Base-by-base conservation (phyloP, 805 yeast species). In the Myxozyma mucilagina region DNA sequence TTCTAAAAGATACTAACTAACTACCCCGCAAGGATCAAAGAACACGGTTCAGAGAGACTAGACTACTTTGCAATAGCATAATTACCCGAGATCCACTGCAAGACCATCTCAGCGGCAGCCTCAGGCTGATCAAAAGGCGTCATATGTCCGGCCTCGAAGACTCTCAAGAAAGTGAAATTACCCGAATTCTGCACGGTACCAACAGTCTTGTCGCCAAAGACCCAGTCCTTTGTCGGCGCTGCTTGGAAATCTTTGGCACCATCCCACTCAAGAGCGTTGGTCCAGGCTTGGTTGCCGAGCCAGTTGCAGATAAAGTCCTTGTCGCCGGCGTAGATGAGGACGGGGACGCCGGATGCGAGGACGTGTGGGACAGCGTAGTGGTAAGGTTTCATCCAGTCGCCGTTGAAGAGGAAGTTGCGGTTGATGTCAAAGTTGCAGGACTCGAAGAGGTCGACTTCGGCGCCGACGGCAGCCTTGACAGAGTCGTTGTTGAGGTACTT, bases 241-340 rank as follows among this genome's bases (percentile, higher is more conserved):
- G 75, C 69, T 67, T 77, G 78, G 73, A 84, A 89, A 59, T 79
- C 82, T 38, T 80, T 81, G 47, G 79, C 75, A 43, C 83, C 82
- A 32, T 80, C 74, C 89, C 90, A 88, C 70, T 87, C 88, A 57
- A 90, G 80, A 51, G 77, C 82, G 71, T 88, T 80, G 41, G 93
- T 80, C 96, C 97, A 89, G 14, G 87, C 94, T 71, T 85, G 83
- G 74, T 91, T 91, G 66, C 97, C 98, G 71, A 93, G 82, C 97
- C 97, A 92, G 79, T 93, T 92, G 78, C 97, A 92, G 72, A 92
- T 92, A 76, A 86, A 92, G 76, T 92, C 98, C 77, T 90, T 90
- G 78, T 92, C 97, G 72, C 98, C 98, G 14, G 97, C 97, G 70
- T 92, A 93, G 64, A 93, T 81, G 73, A 93, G 81, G 31, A 91